Conservation (phyloP, 108 stramenopile species). For the Thalassiosira profunda region DNA sequence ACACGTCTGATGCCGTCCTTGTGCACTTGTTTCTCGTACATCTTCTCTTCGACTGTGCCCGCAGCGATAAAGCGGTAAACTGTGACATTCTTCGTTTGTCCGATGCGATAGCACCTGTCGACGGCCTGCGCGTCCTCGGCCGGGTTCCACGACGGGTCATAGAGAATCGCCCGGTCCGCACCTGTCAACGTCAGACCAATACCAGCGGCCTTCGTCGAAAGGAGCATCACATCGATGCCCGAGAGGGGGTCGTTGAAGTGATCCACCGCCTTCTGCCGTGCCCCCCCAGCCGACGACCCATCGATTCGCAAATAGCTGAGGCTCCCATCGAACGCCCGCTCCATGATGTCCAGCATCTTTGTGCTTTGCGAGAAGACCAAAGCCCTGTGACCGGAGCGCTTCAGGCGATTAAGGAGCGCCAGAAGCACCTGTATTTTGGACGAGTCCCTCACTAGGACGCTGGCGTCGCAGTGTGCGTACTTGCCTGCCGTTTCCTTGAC, state of each 20-base stretch:
- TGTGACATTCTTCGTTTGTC: slow-evolving; percentile 91
- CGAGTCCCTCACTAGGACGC: slow-evolving; percentile 51
- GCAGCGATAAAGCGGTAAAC: slow-evolving; percentile 96
- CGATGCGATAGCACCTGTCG: slow-evolving; percentile 92
- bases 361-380: slow-evolving; percentile 96
- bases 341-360: slow-evolving; percentile 91
- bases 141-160: slow-evolving; percentile 89
- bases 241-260: slow-evolving; percentile 85
- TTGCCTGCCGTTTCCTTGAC: slow-evolving; percentile 36
- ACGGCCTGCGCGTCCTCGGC: slow-evolving; percentile 96
- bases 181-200: slow-evolving; percentile 84
- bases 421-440: slow-evolving; percentile 83
- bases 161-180: slow-evolving; percentile 88
- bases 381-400: slow-evolving; percentile 77
- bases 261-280: slow-evolving; percentile 90
- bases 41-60: slow-evolving; percentile 92
- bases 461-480: slow-evolving; percentile 21
- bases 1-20: slow-evolving; percentile 86
- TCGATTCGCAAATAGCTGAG: slow-evolving; percentile 85
- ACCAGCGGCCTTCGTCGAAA: slow-evolving; percentile 90
- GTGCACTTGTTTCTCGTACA: slow-evolving; percentile 74
- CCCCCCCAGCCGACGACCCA: slow-evolving; percentile 84
- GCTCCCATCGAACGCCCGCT: slow-evolving; percentile 27
- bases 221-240: slow-evolving; percentile 68
- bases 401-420: slow-evolving; percentile 59